These are phyloP conservation scores for Leccinellum luteum DNA, from an alignment of 768 basidiomycete species.

Conservation along the genomic window DNA sequence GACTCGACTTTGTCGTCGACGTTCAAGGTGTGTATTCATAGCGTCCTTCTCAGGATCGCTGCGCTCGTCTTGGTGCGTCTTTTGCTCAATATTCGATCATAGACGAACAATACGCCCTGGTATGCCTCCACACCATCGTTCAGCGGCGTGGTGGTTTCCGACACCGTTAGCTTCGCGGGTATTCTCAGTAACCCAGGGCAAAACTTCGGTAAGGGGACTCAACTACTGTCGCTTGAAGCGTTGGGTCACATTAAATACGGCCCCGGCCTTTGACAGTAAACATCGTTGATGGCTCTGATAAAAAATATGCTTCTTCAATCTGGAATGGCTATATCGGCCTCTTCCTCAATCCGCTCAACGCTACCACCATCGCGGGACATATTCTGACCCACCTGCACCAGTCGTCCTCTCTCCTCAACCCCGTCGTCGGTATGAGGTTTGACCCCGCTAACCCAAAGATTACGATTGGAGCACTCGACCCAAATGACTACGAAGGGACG, in stretches of 20 bases:
- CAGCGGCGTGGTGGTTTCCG: constrained; percentile 16
- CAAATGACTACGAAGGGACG: constrained; percentile 29
- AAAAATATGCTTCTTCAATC: not conserved
- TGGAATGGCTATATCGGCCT: constrained; percentile 26
- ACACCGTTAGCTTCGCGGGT: constrained; percentile 21
- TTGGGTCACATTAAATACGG: not conserved
- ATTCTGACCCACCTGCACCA: constrained; percentile 18
- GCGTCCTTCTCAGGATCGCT: not conserved
- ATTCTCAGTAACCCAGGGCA: constrained; percentile 12
- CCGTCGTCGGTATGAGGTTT: constrained; percentile 30
- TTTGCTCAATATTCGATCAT: not conserved
- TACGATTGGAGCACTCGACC: constrained; percentile 33
- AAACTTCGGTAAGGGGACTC: constrained; percentile 15
- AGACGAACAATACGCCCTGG: constrained; percentile 23
- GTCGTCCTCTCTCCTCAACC: constrained; percentile 28
- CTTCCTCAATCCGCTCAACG: constrained; percentile 25
- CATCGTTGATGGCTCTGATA: constrained; percentile 22
- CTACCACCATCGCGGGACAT: constrained; percentile 8
- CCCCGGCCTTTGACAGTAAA: constrained; percentile 14
- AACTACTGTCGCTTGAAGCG: not conserved
- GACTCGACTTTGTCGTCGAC: constrained; percentile 23
- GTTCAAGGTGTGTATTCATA: constrained; percentile 18
- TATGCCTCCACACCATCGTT: constrained; percentile 11
- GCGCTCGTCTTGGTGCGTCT: not conserved
- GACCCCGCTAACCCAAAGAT: constrained; percentile 28